These are phyloP conservation scores for Beauveria bassiana DNA, from an alignment of 2,329 filamentous ascomycete species.

Conservation along the genomic window DNA sequence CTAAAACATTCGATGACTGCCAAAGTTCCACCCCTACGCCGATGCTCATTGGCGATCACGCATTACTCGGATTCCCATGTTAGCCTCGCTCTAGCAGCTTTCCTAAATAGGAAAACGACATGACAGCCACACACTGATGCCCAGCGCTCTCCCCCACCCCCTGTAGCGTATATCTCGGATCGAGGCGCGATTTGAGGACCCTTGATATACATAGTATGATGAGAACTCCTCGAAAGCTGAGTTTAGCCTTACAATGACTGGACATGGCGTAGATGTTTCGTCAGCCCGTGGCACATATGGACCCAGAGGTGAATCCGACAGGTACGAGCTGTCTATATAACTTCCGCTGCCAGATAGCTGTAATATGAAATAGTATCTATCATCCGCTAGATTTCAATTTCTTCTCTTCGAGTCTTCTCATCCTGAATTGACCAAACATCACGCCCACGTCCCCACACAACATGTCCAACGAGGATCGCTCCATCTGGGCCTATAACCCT, in stretches of 20 bases:
- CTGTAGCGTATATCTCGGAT: not conserved
- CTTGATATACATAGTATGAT: not conserved
- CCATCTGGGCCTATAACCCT: constrained; percentile 37
- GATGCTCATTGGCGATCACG: not conserved
- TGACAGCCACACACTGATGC: not conserved
- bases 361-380: not conserved
- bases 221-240: not conserved
- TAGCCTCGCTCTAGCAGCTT: not conserved
- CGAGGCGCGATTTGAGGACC: not conserved
- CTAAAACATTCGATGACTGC: not conserved
- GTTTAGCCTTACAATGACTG: not conserved
- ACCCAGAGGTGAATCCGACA: not conserved
- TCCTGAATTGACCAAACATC: not conserved
- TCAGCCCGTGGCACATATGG: not conserved
- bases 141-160: no score
- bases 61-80: not conserved
- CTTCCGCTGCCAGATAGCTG: not conserved
- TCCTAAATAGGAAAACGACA: constrained; percentile 8
- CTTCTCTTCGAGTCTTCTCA: not conserved
- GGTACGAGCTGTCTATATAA: constrained; percentile 1
- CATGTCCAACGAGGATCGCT: constrained; percentile 19
- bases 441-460: not conserved
- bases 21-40: not conserved
- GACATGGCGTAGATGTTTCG: not conserved
- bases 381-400: no score